Evolutionary conservation across 1,284 basidiomycete species (phyloP).

Genomic region (Ceratobasidium theobromae): DNA sequence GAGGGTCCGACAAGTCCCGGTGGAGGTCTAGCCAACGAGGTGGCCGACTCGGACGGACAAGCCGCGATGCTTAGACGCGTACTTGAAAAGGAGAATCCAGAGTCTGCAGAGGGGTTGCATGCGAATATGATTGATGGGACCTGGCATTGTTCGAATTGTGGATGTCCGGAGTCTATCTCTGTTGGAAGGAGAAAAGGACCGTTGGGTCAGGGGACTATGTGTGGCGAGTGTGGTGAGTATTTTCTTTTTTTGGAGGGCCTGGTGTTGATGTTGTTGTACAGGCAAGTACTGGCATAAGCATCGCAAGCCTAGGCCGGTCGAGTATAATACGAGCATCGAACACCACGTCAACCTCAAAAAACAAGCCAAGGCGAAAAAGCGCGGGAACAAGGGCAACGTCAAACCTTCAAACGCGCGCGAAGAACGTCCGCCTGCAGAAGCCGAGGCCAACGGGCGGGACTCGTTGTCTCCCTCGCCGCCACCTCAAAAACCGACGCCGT

Average conservation of each 20-base stretch:
- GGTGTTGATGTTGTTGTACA: conserved; percentile 41
- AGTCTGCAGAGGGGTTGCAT: conserved; percentile 78
- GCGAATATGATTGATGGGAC: conserved; percentile 77
- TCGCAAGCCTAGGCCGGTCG: conserved; percentile 62
- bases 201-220: conserved; percentile 86
- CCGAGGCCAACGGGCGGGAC: conserved; percentile 21
- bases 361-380: conserved; percentile 51
- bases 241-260: conserved; percentile 16
- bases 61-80: conserved; percentile 62
- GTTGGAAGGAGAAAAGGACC: conserved; percentile 85
- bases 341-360: conserved; percentile 62
- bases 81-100: conserved; percentile 65
- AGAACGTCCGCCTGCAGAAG: conserved; percentile 2
- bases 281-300: conserved; percentile 86
- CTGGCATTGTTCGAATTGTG: conserved; percentile 93
- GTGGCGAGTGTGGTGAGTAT: conserved; percentile 82
- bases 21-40: conserved; percentile 34
- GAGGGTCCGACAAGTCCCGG: conserved; percentile 10
- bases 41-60: conserved; percentile 50
- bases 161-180: conserved; percentile 82
- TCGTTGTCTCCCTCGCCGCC: conserved; percentile 21
- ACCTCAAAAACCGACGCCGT: conserved; percentile 26
- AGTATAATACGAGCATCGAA: conserved; percentile 71
- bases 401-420: not conserved
- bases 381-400: conserved; percentile 31